A percentile compares a stretch with the other conserved stretches of the same genome.
Conservation (phyloP, 805 yeast species). For the Brettanomyces naardenensis region DNA sequence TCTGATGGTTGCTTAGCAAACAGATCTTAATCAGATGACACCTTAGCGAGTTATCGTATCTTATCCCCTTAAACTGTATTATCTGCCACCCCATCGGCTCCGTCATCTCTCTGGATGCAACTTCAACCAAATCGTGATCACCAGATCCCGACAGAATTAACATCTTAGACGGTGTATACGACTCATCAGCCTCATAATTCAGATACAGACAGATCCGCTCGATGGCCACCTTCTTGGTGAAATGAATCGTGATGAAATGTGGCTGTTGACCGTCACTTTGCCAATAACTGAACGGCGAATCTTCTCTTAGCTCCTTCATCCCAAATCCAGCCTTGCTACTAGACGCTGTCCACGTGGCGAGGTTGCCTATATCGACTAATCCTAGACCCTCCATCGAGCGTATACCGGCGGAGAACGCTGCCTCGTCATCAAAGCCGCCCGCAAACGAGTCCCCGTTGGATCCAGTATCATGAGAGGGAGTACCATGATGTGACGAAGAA, state of each 20-base stretch:
- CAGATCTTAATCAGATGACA: slow-evolving; percentile 57
- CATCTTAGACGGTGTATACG: slow-evolving; percentile 80
- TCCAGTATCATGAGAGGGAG: too few relatives aligned
- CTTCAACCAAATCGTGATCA: slow-evolving; percentile 67
- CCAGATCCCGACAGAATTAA: slow-evolving; percentile 68
- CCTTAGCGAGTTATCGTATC: slow-evolving; percentile 51
- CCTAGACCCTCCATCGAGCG: slow-evolving; percentile 50
- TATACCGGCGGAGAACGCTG: slow-evolving; percentile 30
- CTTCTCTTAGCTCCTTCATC: slow-evolving; percentile 62
- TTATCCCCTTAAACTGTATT: slow-evolving; percentile 45
- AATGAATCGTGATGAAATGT: slow-evolving; percentile 71
- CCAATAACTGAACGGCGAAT: slow-evolving; percentile 73
- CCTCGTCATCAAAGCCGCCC: slow-evolving; percentile 9
- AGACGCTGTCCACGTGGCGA: slow-evolving; percentile 81
- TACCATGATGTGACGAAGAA: too few relatives aligned
- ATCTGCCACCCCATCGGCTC: slow-evolving; percentile 79
- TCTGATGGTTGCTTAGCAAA: slow-evolving; percentile 78
- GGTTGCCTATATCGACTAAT: slow-evolving; percentile 65
- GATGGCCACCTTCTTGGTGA: slow-evolving; percentile 66
- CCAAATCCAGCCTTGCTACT: slow-evolving; percentile 70
- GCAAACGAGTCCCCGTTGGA: too few relatives aligned
- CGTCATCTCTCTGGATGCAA: slow-evolving; percentile 46
- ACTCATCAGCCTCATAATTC: slow-evolving; percentile 70
- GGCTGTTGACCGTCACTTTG: slow-evolving; percentile 93
- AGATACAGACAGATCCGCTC: slow-evolving; percentile 64